Conservation (phyloP, 768 basidiomycete species). For the Tricholoma terreum region DNA sequence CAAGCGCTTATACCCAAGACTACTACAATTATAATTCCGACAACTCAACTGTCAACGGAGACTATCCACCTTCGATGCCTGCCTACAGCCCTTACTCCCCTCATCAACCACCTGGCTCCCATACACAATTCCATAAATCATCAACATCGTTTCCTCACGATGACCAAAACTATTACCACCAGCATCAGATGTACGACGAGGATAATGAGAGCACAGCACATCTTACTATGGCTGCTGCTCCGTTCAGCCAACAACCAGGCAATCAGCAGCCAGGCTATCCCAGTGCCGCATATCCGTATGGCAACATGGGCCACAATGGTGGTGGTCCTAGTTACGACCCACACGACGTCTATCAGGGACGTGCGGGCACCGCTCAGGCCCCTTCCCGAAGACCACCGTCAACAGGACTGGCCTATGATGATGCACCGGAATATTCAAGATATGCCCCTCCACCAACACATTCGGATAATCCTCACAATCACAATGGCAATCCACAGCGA, state of each 20-base stretch:
- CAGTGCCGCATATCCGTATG: slow-evolving; percentile 8
- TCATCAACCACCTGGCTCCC: slow-evolving; percentile 48
- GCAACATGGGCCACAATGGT: slow-evolving; percentile 11
- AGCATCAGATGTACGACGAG: slow-evolving; percentile 55
- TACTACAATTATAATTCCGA: slow-evolving; percentile 57
- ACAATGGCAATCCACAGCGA: slow-evolving; percentile 21
- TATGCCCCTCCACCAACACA: not conserved
- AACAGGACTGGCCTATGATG: slow-evolving; percentile 28
- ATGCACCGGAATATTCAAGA: slow-evolving; percentile 15
- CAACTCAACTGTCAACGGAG: slow-evolving; percentile 34
- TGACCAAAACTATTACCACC: slow-evolving; percentile 36
- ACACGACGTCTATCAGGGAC: slow-evolving; percentile 57
- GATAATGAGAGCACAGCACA: slow-evolving; percentile 66
- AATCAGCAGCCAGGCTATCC: slow-evolving; percentile 28
- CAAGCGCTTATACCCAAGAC: slow-evolving; percentile 52
- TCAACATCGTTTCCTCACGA: slow-evolving; percentile 53
- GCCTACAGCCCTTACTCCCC: slow-evolving; percentile 67
- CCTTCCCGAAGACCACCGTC: slow-evolving; percentile 20
- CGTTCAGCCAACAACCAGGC: slow-evolving; percentile 46
- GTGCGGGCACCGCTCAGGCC: slow-evolving; percentile 33
- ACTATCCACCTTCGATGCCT: slow-evolving; percentile 74
- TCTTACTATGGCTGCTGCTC: slow-evolving; percentile 56
- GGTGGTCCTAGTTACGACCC: slow-evolving; percentile 39
- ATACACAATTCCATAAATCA: slow-evolving; percentile 59
- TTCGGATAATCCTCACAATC: slow-evolving; percentile 15